Evolutionary conservation across 352 stramenopile species (phyloP).

Genomic region (Elongisporangium prolatum): DNA sequence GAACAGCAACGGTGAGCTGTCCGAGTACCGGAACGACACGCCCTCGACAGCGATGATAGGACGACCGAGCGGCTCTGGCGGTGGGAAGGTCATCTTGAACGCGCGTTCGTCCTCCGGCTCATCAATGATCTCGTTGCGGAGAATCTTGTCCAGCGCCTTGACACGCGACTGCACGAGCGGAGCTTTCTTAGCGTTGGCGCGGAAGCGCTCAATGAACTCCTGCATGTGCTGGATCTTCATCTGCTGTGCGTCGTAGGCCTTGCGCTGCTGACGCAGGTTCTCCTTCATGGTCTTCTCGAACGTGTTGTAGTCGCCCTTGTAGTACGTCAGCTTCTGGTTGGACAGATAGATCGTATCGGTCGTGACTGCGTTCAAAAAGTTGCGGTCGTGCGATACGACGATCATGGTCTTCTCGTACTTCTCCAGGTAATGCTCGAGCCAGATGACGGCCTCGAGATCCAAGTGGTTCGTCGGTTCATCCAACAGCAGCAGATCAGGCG

Average conservation of each 20-base stretch:
- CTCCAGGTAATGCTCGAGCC: slow-evolving; percentile 90
- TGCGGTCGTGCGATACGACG: slow-evolving; percentile 94
- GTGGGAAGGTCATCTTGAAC: slow-evolving; percentile 95
- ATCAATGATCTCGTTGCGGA: slow-evolving; percentile 87
- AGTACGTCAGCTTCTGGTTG: slow-evolving; percentile 89
- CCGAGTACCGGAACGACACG: slow-evolving; percentile 72
- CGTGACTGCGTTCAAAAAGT: slow-evolving; percentile 95
- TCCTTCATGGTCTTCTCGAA: slow-evolving; percentile 94
- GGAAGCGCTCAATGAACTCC: slow-evolving; percentile 97
- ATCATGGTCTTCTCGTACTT: slow-evolving; percentile 93
- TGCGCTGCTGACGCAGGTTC: slow-evolving; percentile 91
- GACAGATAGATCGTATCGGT: slow-evolving; percentile 95
- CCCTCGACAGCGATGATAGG: slow-evolving; percentile 95
- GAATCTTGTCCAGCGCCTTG: slow-evolving; percentile 89
- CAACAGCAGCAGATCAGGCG: slow-evolving; percentile 93
- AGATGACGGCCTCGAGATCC: slow-evolving; percentile 90
- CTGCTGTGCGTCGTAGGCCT: slow-evolving; percentile 83
- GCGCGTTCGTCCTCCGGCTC: slow-evolving; percentile 91
- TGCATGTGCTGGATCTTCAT: slow-evolving; percentile 95
- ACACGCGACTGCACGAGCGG: slow-evolving; percentile 96
- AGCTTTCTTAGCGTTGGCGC: slow-evolving; percentile 94
- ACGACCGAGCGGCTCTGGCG: slow-evolving; percentile 91
- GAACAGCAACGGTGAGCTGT: slow-evolving; percentile 61
- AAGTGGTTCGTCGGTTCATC: slow-evolving; percentile 94
- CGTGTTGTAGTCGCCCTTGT: slow-evolving; percentile 95